Conservation (phyloP, 2,329 filamentous ascomycete genomes). For the Xylaria sp. region DNA sequence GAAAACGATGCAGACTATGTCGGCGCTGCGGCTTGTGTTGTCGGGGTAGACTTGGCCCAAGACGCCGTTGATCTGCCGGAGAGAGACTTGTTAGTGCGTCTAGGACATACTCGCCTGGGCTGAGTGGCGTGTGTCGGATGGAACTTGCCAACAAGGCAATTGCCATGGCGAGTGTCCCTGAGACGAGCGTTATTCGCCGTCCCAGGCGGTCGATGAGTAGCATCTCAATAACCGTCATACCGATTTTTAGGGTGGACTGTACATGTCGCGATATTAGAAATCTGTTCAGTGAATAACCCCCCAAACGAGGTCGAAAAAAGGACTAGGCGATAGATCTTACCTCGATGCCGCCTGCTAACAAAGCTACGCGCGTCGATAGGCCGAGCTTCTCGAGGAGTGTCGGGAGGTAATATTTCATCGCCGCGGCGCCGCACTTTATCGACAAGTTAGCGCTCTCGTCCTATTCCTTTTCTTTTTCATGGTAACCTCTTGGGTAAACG, state of each 20-base stretch:
- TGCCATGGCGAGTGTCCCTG: constrained; percentile 58
- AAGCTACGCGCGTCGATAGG: constrained; percentile 51
- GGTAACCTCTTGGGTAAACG: too few relatives aligned
- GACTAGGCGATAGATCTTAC: too few relatives aligned
- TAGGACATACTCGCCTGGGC: not conserved
- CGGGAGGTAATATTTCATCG: constrained; percentile 66
- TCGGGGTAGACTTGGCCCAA: constrained; percentile 57
- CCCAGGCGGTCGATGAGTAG: constrained; percentile 60
- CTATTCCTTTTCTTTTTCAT: too few relatives aligned
- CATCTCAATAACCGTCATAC: constrained; percentile 61
- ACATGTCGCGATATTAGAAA: not conserved
- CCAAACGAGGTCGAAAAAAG: not conserved
- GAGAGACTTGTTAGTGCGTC: constrained; percentile 4
- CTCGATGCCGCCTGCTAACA: constrained; percentile 61
- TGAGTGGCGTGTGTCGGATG: not conserved
- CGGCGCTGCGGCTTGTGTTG: constrained; percentile 53
- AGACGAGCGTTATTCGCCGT: constrained; percentile 53
- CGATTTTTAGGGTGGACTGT: constrained; percentile 60
- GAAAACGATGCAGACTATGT: constrained; percentile 59
- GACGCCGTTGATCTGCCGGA: constrained; percentile 54
- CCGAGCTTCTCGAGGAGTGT: constrained; percentile 58
- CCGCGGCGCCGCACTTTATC: constrained; percentile 57
- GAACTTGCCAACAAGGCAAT: constrained; percentile 56
- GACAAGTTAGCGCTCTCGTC: too few relatives aligned
- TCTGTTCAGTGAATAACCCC: not conserved